Conservation (phyloP, 805 yeast species). For the Saturnispora besseyi region DNA sequence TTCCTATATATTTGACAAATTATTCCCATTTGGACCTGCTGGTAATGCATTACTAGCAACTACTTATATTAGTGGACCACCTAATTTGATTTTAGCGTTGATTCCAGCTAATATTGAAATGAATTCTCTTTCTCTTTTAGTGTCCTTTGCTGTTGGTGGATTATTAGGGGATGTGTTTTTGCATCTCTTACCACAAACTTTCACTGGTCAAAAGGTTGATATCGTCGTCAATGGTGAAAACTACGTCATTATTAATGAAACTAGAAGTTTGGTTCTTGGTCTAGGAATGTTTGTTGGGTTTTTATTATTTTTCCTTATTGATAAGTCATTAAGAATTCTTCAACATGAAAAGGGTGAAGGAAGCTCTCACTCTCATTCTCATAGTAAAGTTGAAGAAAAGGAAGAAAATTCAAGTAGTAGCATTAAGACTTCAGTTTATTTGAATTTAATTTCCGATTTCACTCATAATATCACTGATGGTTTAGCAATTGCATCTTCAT, state of each 20-base stretch:
- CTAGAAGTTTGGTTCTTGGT: slow-evolving; percentile 41
- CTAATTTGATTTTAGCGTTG: slow-evolving; percentile 45
- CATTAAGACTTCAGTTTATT: slow-evolving; percentile 45
- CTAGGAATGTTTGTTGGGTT: slow-evolving; percentile 54
- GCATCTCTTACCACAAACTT: slow-evolving; percentile 64
- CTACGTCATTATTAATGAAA: slow-evolving; percentile 40
- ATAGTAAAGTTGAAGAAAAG: slow-evolving; percentile 23
- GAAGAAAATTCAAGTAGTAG: slow-evolving; percentile 15
- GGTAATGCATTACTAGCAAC: slow-evolving; percentile 58
- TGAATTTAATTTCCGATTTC: slow-evolving; percentile 62
- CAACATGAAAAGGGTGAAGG: slow-evolving; percentile 29
- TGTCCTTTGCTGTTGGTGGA: slow-evolving; percentile 71
- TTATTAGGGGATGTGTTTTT: slow-evolving; percentile 65
- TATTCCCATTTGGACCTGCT: slow-evolving; percentile 49
- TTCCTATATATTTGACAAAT: slow-evolving; percentile 32
- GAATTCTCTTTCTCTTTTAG: slow-evolving; percentile 41
- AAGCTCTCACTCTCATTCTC: slow-evolving; percentile 37
- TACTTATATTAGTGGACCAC: slow-evolving; percentile 54
- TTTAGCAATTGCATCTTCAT: slow-evolving; percentile 62
- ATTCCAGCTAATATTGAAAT: slow-evolving; percentile 51
- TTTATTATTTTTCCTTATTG: slow-evolving; percentile 49
- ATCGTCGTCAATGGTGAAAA: slow-evolving; percentile 18
- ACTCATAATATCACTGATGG: slow-evolving; percentile 75
- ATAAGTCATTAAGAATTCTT: slow-evolving; percentile 47
- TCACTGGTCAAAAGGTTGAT: slow-evolving; percentile 41